phyloP scores from a whole-genome alignment of 371 early-diverging fungal genomes.

The Circinella umbellata region DNA sequence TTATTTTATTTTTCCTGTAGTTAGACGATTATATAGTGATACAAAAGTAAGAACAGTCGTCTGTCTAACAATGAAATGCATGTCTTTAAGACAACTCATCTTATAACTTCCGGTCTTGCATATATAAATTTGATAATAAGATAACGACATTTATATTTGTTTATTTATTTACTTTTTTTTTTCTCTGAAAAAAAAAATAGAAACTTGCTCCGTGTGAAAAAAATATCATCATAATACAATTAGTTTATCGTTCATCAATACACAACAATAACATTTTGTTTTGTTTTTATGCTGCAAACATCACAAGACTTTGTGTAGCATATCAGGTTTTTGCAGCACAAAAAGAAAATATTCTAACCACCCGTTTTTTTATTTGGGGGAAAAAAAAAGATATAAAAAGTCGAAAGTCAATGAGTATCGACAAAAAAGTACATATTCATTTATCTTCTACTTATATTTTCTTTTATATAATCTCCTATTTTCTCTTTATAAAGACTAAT shows the following conservation, averaged over 20 bases:
- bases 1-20: no score
- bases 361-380: background rate
- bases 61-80: constrained; percentile 6
- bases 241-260: no score
- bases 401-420: no score
- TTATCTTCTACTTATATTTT: background rate
- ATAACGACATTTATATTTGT: constrained; percentile 17
- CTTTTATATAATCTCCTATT: background rate
- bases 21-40: no score
- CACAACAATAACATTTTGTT: background rate
- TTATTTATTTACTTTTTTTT: background rate
- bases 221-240: background rate
- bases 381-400: background rate
- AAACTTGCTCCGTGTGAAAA: constrained; percentile 8
- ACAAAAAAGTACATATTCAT: background rate
- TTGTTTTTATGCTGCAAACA: background rate
- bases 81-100: background rate
- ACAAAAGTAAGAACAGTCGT: background rate
- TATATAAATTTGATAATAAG: background rate
- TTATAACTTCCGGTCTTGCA: constrained; percentile 6
- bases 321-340: constrained; percentile 4
- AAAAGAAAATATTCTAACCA: background rate
- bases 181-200: background rate
- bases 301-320: background rate
- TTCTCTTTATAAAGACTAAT: background rate